Conservation (phyloP, 306 rosid genomes). For the Rosa lucieae region DNA sequence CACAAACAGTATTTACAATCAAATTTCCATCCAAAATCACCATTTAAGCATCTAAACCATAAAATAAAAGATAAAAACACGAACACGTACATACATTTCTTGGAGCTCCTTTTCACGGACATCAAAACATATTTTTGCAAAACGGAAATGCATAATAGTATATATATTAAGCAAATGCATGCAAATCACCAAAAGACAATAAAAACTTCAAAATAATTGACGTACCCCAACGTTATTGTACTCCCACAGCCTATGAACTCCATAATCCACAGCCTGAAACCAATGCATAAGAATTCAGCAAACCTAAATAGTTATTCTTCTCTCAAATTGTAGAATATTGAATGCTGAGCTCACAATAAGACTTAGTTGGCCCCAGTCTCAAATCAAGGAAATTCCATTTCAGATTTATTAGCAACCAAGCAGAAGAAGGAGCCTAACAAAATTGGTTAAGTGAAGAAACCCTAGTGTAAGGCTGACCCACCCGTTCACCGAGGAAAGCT, state of each 20-base stretch:
- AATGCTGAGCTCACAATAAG: too few species aligned
- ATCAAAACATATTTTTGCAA: not conserved
- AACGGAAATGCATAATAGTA: not conserved
- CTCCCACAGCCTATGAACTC: constrained; percentile 92
- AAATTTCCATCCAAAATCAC: too few species aligned
- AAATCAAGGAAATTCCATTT: too few species aligned
- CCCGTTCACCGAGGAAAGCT: constrained; percentile 93
- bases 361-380: too few species aligned
- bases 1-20: too few species aligned
- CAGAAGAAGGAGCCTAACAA: too few species aligned
- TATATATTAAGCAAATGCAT: too few species aligned
- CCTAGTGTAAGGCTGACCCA: constrained; percentile 23
- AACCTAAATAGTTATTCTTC: not conserved
- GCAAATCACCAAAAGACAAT: too few species aligned
- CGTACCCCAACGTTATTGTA: constrained; percentile 82
- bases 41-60: not conserved
- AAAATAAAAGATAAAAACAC: not conserved
- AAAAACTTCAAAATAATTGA: not conserved
- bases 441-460: too few species aligned
- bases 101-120: not conserved
- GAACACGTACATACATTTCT: not conserved
- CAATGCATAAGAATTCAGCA: constrained; percentile 11
- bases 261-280: constrained; percentile 91
- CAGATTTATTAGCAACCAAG: too few species aligned
- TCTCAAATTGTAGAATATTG: too few species aligned